A percentile compares a stretch with the other conserved stretches of the same genome.
These are phyloP conservation scores for Populus hybrid DNA, from an alignment of 441 rosid species.

Conservation along the genomic window DNA sequence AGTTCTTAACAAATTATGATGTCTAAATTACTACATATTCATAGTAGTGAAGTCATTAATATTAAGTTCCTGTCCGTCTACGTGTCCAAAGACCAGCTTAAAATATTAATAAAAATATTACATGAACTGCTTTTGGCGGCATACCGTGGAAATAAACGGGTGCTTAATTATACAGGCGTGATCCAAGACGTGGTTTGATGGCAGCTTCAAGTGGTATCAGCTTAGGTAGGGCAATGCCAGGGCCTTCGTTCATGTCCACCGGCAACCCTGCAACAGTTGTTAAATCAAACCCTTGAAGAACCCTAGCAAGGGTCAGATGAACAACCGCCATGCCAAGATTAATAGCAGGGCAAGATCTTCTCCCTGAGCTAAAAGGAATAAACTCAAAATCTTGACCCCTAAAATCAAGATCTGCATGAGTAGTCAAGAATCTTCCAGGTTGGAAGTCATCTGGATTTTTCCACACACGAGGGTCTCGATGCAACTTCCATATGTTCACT, in stretches of 20 bases:
- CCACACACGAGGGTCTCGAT: background rate
- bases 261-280: background rate
- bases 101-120: too few species aligned
- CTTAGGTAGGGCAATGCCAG: background rate
- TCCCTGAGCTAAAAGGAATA: slow-evolving; percentile 31
- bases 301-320: slow-evolving; percentile 30
- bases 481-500: background rate
- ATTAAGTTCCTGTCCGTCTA: too few species aligned
- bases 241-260: slow-evolving; percentile 1
- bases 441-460: background rate
- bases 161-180: too few species aligned
- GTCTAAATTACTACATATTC: too few species aligned
- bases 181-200: background rate
- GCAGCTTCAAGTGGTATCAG: background rate
- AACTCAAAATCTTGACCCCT: slow-evolving; percentile 28
- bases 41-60: too few species aligned
- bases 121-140: too few species aligned
- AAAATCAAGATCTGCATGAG: slow-evolving; percentile 6
- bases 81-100: too few species aligned
- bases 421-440: background rate
- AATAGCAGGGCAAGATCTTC: slow-evolving; percentile 28
- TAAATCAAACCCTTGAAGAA: slow-evolving; percentile 30
- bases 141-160: too few species aligned
- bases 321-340: slow-evolving; percentile 22
- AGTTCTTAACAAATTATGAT: too few species aligned